Base-by-base conservation (phyloP, 2,329 filamentous ascomycete species). In the Neoscytalidium dimidiatum region DNA sequence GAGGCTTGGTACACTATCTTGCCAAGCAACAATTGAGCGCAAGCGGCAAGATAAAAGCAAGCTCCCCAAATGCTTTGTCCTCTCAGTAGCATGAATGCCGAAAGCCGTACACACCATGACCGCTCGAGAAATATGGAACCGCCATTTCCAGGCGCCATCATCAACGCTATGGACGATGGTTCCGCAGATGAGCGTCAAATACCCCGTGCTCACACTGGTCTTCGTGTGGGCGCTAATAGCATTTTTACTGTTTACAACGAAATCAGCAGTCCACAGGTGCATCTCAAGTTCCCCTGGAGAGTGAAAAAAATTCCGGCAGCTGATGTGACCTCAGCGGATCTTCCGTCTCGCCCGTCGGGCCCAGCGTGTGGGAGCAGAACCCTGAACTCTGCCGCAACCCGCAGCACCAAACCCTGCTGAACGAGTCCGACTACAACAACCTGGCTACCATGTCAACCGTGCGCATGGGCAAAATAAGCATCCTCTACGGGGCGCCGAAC, bases 401-500 rank as follows among this genome's bases (percentile, higher is more conserved):
- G 41, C 3, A 21, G 41, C 43, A 62, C 58, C 21, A 28, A 3
- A 5, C 63, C 4, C 44, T 44, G 8, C 33, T 28, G 35, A 64
- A 48, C 33, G 46, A 46, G 9, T 62, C 66, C 60, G 48, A 49
- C 31, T 66, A 49, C 38, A 61, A 63, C 46, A 14, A 35, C 23
- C 61, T 58, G 21, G 28, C 35, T 9, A 13, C 28, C 0, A 7
- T 13, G 3, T 52, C 49, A n/a, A 29, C 28, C 1, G 49, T 51
- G 29, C 35, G 48, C 35, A 58, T 58, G 6, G 53, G 38, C 33
- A 68, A 67, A 52, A 61, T 64, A 13, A 62, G 61, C 17, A 44
- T 65, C 29, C 63, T 65, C 3, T 68, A 67, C 56, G 52, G 43
- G 21, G 51, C 21, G 21, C 38, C 21, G 29, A 62, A 67, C 58